These are phyloP conservation scores for Pythium monospermum DNA, from an alignment of 352 stramenopile species.

Conservation along the genomic window DNA sequence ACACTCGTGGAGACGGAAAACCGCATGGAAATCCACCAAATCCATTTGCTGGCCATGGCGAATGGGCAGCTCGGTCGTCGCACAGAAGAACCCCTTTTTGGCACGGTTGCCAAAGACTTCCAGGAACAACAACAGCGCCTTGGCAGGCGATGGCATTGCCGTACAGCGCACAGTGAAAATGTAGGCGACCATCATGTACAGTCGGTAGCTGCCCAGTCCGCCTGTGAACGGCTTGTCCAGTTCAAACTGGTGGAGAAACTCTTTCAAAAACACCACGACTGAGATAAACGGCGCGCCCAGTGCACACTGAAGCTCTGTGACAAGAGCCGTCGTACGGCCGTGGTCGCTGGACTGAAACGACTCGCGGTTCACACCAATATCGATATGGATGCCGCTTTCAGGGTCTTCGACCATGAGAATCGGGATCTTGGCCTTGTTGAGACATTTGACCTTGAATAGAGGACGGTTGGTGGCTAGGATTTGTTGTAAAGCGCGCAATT, in stretches of 20 bases:
- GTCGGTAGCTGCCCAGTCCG: constrained; percentile 66
- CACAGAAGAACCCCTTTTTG: constrained; percentile 40
- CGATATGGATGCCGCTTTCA: constrained; percentile 45
- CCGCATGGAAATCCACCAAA: constrained; percentile 46
- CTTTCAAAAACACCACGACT: constrained; percentile 66
- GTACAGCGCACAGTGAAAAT: constrained; percentile 35
- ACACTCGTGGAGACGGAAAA: constrained; percentile 66
- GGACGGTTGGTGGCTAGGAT: constrained; percentile 44
- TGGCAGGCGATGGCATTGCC: constrained; percentile 10
- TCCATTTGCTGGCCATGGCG: constrained; percentile 30
- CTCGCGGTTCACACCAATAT: constrained; percentile 65
- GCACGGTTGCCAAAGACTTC: constrained; percentile 62
- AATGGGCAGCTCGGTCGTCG: constrained; percentile 36
- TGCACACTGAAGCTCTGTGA: constrained; percentile 34
- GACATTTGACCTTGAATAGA: constrained; percentile 52
- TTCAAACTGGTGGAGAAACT: constrained; percentile 73
- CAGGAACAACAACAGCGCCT: constrained; percentile 52
- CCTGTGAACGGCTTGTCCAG: constrained; percentile 79
- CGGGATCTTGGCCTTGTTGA: constrained; percentile 68
- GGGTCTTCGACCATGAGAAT: constrained; percentile 66
- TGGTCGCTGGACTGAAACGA: constrained; percentile 52
- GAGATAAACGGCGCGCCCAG: constrained; percentile 43
- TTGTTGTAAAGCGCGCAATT: constrained; percentile 49
- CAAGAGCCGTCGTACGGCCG: constrained; percentile 54
- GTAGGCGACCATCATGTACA: constrained; percentile 80